These are phyloP conservation scores for Rutstroemia sp. DNA, from an alignment of 2,329 filamentous ascomycete species.

Conservation along the genomic window DNA sequence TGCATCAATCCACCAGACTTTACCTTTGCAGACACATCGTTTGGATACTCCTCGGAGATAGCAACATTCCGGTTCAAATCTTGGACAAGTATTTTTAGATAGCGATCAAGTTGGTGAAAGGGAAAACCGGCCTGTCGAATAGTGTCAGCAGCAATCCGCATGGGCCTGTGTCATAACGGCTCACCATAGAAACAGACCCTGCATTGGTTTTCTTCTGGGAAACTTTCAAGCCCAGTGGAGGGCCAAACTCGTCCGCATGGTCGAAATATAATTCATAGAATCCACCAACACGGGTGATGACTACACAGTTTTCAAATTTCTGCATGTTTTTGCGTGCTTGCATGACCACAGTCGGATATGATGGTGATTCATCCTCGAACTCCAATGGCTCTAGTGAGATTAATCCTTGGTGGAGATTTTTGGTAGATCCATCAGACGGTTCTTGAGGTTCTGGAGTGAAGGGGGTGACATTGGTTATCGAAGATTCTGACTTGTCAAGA, in stretches of 20 bases:
- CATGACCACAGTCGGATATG: constrained; percentile 81
- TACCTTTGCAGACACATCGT: constrained; percentile 59
- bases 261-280: constrained; percentile 99
- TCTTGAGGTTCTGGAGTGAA: background rate
- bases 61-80: constrained; percentile 88
- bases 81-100: constrained; percentile 86
- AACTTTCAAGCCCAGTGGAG: constrained; percentile 81
- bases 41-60: constrained; percentile 86
- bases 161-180: background rate
- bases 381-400: constrained; percentile 32
- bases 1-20: constrained; percentile 76
- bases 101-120: constrained; percentile 85
- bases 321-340: constrained; percentile 86
- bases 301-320: constrained; percentile 82
- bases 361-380: constrained; percentile 37
- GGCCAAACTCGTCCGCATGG: constrained; percentile 83
- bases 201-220: constrained; percentile 72
- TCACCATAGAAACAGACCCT: constrained; percentile 78
- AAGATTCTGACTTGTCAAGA: background rate
- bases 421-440: background rate
- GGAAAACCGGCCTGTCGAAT: constrained; percentile 72
- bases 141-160: background rate
- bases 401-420: constrained; percentile 46
- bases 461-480: background rate
- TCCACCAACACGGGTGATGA: constrained; percentile 85